Percentiles rank a stretch among this genome's conserved stretches.
phyloP scores from a whole-genome alignment of 2,329 filamentous ascomycete species.

The Incumbomyces delicatus region DNA sequence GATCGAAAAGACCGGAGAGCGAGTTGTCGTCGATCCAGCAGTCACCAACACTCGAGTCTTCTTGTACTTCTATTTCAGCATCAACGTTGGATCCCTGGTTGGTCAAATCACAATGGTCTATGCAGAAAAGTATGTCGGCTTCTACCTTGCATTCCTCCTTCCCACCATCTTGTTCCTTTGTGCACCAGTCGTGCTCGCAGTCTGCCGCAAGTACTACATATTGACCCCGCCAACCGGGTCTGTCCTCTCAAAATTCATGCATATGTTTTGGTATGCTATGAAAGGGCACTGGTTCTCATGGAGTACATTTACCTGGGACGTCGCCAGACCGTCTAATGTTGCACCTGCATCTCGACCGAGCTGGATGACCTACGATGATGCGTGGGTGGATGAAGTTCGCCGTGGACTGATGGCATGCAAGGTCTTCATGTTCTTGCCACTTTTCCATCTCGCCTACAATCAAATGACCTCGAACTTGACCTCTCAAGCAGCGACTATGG shows the following conservation, averaged over 20 bases:
- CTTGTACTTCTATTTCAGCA: constrained; percentile 61
- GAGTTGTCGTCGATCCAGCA: constrained; percentile 61
- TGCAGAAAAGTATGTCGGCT: constrained; percentile 65
- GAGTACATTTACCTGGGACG: constrained; percentile 48
- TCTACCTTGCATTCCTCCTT: constrained; percentile 61
- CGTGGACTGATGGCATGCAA: constrained; percentile 60
- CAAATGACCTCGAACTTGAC: constrained; percentile 36
- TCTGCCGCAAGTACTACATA: constrained; percentile 54
- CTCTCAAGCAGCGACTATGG: constrained; percentile 48
- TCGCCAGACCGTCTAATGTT: constrained; percentile 57
- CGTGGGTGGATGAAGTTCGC: constrained; percentile 69
- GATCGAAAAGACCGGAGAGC: constrained; percentile 46
- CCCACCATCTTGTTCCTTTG: constrained; percentile 56
- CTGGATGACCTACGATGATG: constrained; percentile 78
- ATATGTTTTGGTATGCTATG: constrained; percentile 50
- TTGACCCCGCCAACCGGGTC: constrained; percentile 60
- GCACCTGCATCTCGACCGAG: constrained; percentile 38
- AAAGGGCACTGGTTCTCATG: constrained; percentile 48
- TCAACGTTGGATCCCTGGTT: constrained; percentile 56
- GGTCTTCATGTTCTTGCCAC: constrained; percentile 50
- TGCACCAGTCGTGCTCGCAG: constrained; percentile 52
- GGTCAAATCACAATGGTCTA: constrained; percentile 61
- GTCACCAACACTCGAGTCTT: constrained; percentile 60
- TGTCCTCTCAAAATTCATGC: constrained; percentile 57
- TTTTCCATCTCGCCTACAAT: constrained; percentile 46